Base-by-base conservation (phyloP, 805 yeast species). In the Nakazawaea laoshanensis region DNA sequence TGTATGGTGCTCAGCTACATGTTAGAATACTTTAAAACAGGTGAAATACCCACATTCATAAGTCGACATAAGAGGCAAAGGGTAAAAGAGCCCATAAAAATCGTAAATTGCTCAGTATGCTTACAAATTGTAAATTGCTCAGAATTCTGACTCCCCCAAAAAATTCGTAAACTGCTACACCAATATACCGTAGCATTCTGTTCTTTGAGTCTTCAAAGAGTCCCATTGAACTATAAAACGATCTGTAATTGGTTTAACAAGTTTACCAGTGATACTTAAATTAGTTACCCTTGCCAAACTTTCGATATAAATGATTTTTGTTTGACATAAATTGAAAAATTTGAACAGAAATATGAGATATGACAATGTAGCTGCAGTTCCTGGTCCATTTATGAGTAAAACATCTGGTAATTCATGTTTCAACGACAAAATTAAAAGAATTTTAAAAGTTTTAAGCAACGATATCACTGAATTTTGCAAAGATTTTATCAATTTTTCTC, bases 141-240 rank as follows among this genome's bases (percentile, higher is more conserved):
- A 19, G 17, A 24, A 9, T 12, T n/a, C 15, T 12, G 6, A 24
- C 11, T 13, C 16, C 7, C 12, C 5, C 12, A 27, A 14, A 13
- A n/a, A n/a, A 3, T 19, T n/a, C n/a, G n/a, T n/a, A n/a, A n/a
- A n/a, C n/a, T n/a, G n/a, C 53, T 52, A 85, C 1, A 85, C 86
- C 29, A 89, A 59, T 7, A 86, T 67, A 0, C 96, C 96, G 46
- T 73, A 65, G 50, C 73, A 86, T 46, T 84, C 94, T 1, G 85
- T 72, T 36, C 84, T 55, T 5, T 54, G 61, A 46, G 75, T 77
- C 34, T 52, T 48, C 35, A 92, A 59, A 18, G 64, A 62, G 18
- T 71, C 72, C 98, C 98, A 92, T 52, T 92, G 98, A 7, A 92
- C 97, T 1, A 92, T 48, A 39, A 92, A 82, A 15, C 88, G 61